phyloP scores from a whole-genome alignment of 306 rosid species.

The Quercus cerris region DNA sequence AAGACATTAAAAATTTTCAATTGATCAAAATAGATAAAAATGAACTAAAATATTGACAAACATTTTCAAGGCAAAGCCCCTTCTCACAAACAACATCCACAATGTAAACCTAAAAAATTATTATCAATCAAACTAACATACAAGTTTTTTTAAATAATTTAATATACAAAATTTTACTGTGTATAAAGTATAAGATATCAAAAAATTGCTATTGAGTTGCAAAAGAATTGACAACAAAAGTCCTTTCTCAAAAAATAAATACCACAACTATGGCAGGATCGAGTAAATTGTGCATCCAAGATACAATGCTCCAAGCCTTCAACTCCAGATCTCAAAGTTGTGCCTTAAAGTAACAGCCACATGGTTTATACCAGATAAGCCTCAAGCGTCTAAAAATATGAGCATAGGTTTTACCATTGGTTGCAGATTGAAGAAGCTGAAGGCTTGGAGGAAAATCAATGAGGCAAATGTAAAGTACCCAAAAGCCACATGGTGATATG shows the following conservation, averaged over 20 bases:
- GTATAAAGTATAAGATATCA: not conserved
- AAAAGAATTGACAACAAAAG: not conserved
- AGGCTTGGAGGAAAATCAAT: not conserved
- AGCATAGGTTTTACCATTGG: not conserved
- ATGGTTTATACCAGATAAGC: not conserved
- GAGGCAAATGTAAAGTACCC: not conserved
- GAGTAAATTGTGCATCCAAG: not conserved
- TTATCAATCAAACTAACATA: not conserved
- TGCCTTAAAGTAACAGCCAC: not conserved
- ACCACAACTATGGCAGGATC: not conserved
- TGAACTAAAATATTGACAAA: not conserved
- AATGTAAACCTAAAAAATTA: not conserved
- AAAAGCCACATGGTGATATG: not conserved
- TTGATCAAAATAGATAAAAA: not conserved
- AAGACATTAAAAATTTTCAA: not conserved
- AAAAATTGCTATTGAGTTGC: not conserved
- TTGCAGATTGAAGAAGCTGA: not conserved
- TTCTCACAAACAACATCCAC: not conserved
- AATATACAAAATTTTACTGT: too few species aligned
- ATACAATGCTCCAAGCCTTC: not conserved
- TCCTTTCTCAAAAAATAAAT: not conserved
- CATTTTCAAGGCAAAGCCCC: not conserved
- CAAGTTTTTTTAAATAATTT: not conserved
- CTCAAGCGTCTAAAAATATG: not conserved
- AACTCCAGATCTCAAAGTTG: not conserved